Conservation (phyloP, 352 stramenopile species). For the Phytophthora meadii region DNA sequence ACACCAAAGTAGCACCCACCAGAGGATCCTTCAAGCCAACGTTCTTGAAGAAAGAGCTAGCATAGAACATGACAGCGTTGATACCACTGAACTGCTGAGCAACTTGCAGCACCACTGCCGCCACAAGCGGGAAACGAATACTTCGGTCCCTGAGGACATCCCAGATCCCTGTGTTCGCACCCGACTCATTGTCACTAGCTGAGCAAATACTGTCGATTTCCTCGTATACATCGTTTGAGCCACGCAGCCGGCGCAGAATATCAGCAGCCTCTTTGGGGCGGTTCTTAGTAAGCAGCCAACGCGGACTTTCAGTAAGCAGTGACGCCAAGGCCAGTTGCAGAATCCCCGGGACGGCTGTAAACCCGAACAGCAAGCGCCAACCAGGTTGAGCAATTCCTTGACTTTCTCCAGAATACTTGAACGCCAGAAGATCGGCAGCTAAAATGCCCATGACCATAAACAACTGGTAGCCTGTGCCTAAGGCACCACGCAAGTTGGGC, state of each 20-base stretch:
- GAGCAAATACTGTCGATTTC: conserved; percentile 86
- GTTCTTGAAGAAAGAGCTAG: conserved; percentile 79
- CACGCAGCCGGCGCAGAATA: conserved; percentile 68
- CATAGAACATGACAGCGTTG: conserved; percentile 86
- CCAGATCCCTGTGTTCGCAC: conserved; percentile 71
- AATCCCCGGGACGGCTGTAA: conserved; percentile 68
- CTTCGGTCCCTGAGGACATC: conserved; percentile 63
- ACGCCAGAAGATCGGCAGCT: conserved; percentile 57
- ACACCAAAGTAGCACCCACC: conserved; percentile 68
- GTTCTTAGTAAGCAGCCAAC: conserved; percentile 80
- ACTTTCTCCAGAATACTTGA: conserved; percentile 65
- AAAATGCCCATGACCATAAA: conserved; percentile 78
- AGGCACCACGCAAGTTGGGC: conserved; percentile 72
- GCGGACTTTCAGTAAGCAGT: conserved; percentile 70
- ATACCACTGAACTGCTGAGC: conserved; percentile 80
- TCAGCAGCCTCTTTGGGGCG: conserved; percentile 74
- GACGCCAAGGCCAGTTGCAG: conserved; percentile 69
- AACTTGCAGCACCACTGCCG: conserved; percentile 67
- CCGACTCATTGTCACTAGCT: conserved; percentile 77
- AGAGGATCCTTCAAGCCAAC: conserved; percentile 72
- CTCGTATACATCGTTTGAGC: conserved; percentile 81
- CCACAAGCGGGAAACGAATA: conserved; percentile 72
- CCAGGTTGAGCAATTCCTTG: conserved; percentile 61
- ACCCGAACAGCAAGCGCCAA: conserved; percentile 76
- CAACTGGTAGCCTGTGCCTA: conserved; percentile 80